These are phyloP conservation scores for Taiwanofungus camphoratus DNA, from an alignment of 1,284 basidiomycete genomes.

Conservation along the genomic window DNA sequence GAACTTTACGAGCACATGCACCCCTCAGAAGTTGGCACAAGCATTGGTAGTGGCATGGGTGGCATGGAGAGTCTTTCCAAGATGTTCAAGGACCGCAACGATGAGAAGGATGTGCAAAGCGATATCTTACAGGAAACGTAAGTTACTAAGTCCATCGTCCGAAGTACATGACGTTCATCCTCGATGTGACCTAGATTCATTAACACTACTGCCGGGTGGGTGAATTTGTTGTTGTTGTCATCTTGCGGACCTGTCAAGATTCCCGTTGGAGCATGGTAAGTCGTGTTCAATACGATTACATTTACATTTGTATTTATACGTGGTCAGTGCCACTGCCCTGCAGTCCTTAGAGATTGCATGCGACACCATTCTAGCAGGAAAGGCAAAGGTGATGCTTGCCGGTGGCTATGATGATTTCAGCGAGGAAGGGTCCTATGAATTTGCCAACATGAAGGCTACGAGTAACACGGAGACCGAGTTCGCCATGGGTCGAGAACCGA, in stretches of 20 bases:
- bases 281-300: slow-evolving; percentile 1
- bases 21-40: slow-evolving; percentile 91
- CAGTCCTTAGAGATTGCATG: slow-evolving; percentile 98
- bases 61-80: slow-evolving; percentile 83
- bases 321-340: slow-evolving; percentile 81
- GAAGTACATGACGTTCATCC: slow-evolving; percentile 14
- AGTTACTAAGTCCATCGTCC: slow-evolving; percentile 28
- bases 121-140: slow-evolving; percentile 97
- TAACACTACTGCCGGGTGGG: slow-evolving; percentile 97
- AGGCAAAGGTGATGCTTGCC: slow-evolving; percentile 98
- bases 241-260: slow-evolving; percentile 98
- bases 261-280: slow-evolving; percentile 94
- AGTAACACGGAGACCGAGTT: slow-evolving; percentile 96
- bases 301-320: slow-evolving; percentile 4
- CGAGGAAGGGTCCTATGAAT: slow-evolving; percentile 96
- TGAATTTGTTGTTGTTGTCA: slow-evolving; percentile 90
- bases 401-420: slow-evolving; percentile 98
- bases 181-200: slow-evolving; percentile 63
- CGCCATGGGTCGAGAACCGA: slow-evolving; percentile 97
- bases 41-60: slow-evolving; percentile 96
- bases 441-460: slow-evolving; percentile 99
- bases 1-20: slow-evolving; percentile 96
- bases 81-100: slow-evolving; percentile 99
- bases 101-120: slow-evolving; percentile 97
- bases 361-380: slow-evolving; percentile 90